phyloP scores from a whole-genome alignment of 1,284 basidiomycete genomes.

The Microbotryum lychnidis-dioicae region DNA sequence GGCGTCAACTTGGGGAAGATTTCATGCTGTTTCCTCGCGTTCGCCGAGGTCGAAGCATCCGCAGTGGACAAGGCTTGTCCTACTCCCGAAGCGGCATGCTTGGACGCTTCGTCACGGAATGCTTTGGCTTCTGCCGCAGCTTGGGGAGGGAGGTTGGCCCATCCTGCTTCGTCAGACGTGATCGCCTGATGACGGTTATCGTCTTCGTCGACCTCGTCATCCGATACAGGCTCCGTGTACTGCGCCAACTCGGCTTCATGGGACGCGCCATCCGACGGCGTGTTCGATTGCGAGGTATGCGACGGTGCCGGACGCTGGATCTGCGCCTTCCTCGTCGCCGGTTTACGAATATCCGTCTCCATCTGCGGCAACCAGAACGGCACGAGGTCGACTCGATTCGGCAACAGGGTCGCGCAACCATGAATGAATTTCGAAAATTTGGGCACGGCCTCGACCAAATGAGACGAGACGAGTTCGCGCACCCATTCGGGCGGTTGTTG shows the following conservation, averaged over 20 bases:
- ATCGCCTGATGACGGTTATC: slow-evolving; percentile 59
- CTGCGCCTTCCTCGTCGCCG: slow-evolving; percentile 44
- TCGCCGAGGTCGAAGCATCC: slow-evolving; percentile 39
- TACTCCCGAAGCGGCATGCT: slow-evolving; percentile 40
- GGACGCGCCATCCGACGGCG: slow-evolving; percentile 35
- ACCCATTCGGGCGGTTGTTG: slow-evolving; percentile 97
- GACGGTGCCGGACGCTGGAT: slow-evolving; percentile 39
- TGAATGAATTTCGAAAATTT: slow-evolving; percentile 87
- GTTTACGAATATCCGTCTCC: slow-evolving; percentile 85
- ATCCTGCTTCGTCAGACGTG: slow-evolving; percentile 67
- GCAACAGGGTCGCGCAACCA: slow-evolving; percentile 81
- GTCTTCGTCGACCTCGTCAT: slow-evolving; percentile 70
- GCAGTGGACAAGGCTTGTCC: slow-evolving; percentile 3
- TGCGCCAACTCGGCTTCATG: slow-evolving; percentile 44
- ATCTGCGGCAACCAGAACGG: slow-evolving; percentile 95
- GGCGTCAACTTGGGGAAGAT: slow-evolving; percentile 78
- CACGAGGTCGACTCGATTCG: slow-evolving; percentile 91
- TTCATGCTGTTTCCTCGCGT: slow-evolving; percentile 46
- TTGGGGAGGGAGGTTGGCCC: slow-evolving; percentile 61
- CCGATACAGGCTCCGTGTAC: slow-evolving; percentile 79
- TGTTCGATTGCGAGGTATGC: slow-evolving; percentile 22
- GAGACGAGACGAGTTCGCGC: slow-evolving; percentile 83
- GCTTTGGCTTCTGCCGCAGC: slow-evolving; percentile 56
- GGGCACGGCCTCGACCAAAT: slow-evolving; percentile 50
- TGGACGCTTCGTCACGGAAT: slow-evolving; percentile 67